Evolutionary conservation across 225 moss, liverwort and hornwort species (phyloP).

Genomic region (Polytrichum formosum): DNA sequence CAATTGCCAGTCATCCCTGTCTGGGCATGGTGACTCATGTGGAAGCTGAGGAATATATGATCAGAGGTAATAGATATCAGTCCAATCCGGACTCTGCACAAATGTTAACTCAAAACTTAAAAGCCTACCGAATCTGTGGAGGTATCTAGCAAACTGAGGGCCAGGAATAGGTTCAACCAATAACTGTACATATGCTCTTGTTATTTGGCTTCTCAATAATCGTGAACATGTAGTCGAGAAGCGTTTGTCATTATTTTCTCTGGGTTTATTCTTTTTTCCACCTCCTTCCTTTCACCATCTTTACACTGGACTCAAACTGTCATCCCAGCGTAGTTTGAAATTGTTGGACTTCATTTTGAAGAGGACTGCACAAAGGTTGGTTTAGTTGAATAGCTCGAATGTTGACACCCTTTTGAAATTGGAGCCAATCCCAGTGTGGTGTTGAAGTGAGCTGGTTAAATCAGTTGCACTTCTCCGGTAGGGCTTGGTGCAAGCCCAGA

Average conservation of each 20-base stretch:
- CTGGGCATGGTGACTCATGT: neutral
- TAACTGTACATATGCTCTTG: conserved; percentile 40
- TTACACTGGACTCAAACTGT: too few species aligned
- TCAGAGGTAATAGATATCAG: conserved; percentile 11
- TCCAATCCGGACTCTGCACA: conserved; percentile 5
- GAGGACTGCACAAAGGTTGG: too few species aligned
- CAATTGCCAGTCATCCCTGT: neutral
- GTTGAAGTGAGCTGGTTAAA: too few species aligned
- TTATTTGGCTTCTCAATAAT: conserved; percentile 16
- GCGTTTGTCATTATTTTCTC: conserved; percentile 17
- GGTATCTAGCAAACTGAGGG: conserved; percentile 19
- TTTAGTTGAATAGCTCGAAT: too few species aligned
- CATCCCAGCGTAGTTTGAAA: too few species aligned
- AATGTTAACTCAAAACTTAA: neutral
- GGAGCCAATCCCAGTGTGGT: too few species aligned
- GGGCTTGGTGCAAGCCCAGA: too few species aligned
- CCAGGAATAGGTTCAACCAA: conserved; percentile 22
- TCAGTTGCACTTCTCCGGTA: too few species aligned
- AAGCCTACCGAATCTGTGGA: conserved; percentile 29
- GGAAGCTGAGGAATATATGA: conserved; percentile 9
- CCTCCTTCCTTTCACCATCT: too few species aligned
- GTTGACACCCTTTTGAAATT: too few species aligned
- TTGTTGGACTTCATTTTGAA: too few species aligned
- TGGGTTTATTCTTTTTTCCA: neutral
- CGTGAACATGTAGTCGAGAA: conserved; percentile 19